Evolutionary conservation across 1,139 yeast genomes (phyloP).

Genomic region (Barnettozyma hawaiiensis): DNA sequence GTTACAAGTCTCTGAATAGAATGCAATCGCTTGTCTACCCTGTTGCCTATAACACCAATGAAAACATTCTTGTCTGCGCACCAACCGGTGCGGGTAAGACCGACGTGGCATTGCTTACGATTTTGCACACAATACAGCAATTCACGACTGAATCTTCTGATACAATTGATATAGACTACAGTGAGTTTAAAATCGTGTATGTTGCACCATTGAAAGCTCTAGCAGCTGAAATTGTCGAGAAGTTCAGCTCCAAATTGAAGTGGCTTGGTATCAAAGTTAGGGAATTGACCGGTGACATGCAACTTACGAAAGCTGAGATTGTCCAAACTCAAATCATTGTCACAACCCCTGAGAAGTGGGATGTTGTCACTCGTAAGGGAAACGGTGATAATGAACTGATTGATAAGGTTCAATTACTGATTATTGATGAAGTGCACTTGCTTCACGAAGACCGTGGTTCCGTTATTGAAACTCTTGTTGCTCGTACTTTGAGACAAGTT

Average conservation of each 20-base stretch:
- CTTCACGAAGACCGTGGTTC: conserved; percentile 98
- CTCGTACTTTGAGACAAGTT: conserved; percentile 90
- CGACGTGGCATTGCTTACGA: conserved; percentile 85
- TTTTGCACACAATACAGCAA: conserved; percentile 77
- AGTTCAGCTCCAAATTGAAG: conserved; percentile 67
- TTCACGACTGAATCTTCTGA: conserved; percentile 41
- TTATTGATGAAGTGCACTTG: conserved; percentile 94
- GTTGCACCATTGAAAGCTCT: conserved; percentile 95
- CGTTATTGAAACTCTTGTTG: conserved; percentile 91
- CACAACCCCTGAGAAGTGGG: conserved; percentile 99
- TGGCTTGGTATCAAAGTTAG: conserved; percentile 85
- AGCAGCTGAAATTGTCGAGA: conserved; percentile 96
- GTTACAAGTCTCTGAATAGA: conserved; percentile 71
- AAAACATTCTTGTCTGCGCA: conserved; percentile 95
- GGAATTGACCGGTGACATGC: conserved; percentile 97
- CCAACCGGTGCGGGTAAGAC: conserved; percentile 99
- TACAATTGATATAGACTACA: conserved; percentile 62
- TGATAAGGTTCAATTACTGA: conserved; percentile 74
- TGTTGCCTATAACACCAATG: conserved; percentile 88
- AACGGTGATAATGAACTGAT: conserved; percentile 81
- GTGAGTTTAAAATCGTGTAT: conserved; percentile 84
- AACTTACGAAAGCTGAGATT: conserved; percentile 78
- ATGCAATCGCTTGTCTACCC: conserved; percentile 92
- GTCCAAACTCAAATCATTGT: conserved; percentile 84
- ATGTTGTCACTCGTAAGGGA: conserved; percentile 87